Conservation (phyloP, 2,329 filamentous ascomycete genomes). For the Chaetomium globosum region DNA sequence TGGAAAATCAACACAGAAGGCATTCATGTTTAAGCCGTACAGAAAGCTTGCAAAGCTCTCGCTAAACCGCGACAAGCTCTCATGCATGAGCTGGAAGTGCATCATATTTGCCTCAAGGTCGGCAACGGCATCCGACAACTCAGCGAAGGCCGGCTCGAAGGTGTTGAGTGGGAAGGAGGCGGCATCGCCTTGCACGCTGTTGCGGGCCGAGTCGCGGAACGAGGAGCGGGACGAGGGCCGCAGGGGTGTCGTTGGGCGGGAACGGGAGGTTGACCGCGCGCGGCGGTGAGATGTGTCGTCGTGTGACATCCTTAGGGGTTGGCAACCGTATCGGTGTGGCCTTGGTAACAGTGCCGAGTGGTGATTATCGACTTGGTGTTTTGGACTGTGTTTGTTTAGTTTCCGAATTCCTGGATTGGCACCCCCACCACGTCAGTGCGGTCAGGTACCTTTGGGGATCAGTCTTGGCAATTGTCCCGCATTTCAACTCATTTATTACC, state of each 20-base stretch:
- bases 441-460: not conserved
- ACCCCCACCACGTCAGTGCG: not conserved
- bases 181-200: constrained; percentile 55
- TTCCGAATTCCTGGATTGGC: constrained; percentile 6
- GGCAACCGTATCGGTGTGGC: not conserved
- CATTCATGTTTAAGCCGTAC: constrained; percentile 98
- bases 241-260: constrained; percentile 87
- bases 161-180: constrained; percentile 70
- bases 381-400: constrained; percentile 12
- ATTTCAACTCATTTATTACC: not conserved
- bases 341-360: not conserved
- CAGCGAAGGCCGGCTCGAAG: constrained; percentile 88
- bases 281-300: constrained; percentile 37
- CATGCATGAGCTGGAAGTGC: constrained; percentile 96
- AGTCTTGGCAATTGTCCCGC: constrained; percentile 1
- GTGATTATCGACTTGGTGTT: constrained; percentile 12
- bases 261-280: constrained; percentile 62
- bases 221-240: constrained; percentile 88
- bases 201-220: constrained; percentile 73
- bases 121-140: constrained; percentile 89
- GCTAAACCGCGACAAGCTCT: constrained; percentile 87
- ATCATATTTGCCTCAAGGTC: constrained; percentile 97
- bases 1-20: constrained; percentile 96
- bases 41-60: constrained; percentile 95
- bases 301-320: constrained; percentile 15